These are phyloP conservation scores for Sanghuangporus sanghuang DNA, from an alignment of 1,284 basidiomycete species.

Conservation along the genomic window DNA sequence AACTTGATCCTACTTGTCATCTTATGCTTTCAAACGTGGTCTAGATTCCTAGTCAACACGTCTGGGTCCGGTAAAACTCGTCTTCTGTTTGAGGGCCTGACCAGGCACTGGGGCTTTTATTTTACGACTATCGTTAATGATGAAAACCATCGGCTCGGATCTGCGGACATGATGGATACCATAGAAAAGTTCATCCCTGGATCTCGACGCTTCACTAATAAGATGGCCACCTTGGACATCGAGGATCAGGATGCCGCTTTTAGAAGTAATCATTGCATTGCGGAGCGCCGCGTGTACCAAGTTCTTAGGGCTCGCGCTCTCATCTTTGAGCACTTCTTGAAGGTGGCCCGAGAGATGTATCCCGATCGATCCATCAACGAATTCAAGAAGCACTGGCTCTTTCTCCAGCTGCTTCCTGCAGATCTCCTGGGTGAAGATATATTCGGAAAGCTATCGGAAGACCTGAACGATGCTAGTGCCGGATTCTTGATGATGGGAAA, in stretches of 20 bases:
- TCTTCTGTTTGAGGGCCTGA: neutral
- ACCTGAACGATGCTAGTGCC: neutral
- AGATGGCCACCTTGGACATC: neutral
- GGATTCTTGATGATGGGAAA: neutral
- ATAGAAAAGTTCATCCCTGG: neutral
- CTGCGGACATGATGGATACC: neutral
- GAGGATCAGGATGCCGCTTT: neutral
- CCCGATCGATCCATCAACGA: neutral
- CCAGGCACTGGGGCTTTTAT: neutral
- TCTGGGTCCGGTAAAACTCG: neutral
- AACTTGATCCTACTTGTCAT: too few relatives aligned
- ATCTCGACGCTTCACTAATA: neutral
- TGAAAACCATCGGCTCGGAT: neutral
- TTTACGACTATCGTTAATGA: neutral
- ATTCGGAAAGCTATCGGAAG: neutral
- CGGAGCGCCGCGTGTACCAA: neutral
- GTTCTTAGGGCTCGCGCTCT: neutral
- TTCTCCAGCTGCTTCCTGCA: neutral
- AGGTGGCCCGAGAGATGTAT: neutral
- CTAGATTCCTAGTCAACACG: neutral
- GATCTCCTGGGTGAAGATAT: neutral
- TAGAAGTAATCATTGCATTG: neutral
- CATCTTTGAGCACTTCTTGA: neutral
- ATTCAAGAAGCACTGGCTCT: neutral
- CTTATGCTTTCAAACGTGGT: neutral